These are phyloP conservation scores for Nelumbo lutea DNA, from an alignment of 164 flowering plant species.

Conservation along the genomic window DNA sequence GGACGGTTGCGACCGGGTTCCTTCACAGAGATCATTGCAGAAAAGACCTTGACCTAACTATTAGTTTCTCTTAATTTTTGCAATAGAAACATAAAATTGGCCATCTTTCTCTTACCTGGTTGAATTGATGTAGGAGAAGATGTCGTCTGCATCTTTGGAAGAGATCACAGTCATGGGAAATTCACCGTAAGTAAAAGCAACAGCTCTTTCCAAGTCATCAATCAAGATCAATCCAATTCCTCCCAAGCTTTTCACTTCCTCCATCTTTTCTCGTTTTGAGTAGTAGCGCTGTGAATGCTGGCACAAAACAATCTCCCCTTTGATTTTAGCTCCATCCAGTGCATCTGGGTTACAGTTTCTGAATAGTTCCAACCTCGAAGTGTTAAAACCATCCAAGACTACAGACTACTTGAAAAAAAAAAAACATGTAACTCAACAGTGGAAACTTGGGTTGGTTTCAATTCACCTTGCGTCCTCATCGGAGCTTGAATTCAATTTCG, in stretches of 20 bases:
- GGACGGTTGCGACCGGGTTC: constrained; percentile 61
- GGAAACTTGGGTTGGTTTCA: not conserved
- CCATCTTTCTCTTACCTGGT: constrained; percentile 35
- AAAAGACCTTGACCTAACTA: too few species aligned
- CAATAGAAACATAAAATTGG: not conserved
- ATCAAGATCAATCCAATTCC: constrained; percentile 50
- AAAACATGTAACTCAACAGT: not conserved
- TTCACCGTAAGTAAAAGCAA: constrained; percentile 31
- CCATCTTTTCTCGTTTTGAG: constrained; percentile 22
- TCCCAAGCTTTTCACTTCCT: constrained; percentile 32
- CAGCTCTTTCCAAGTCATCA: constrained; percentile 28
- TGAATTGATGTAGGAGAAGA: constrained; percentile 60
- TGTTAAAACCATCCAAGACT: not conserved
- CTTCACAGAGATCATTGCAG: constrained; percentile 18
- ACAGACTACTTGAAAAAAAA: constrained; percentile 1
- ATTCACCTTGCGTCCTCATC: constrained; percentile 19
- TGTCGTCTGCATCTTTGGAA: constrained; percentile 31
- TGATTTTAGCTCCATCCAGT: constrained; percentile 34
- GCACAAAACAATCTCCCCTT: constrained; percentile 70
- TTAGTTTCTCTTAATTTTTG: too few species aligned
- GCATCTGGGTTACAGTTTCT: constrained; percentile 50
- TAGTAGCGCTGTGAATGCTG: constrained; percentile 24
- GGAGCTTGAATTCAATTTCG: constrained; percentile 17
- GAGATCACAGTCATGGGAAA: constrained; percentile 51
- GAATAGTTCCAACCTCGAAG: not conserved